These are phyloP conservation scores for Suillus brevipes DNA, from an alignment of 768 basidiomycete genomes.

Conservation along the genomic window DNA sequence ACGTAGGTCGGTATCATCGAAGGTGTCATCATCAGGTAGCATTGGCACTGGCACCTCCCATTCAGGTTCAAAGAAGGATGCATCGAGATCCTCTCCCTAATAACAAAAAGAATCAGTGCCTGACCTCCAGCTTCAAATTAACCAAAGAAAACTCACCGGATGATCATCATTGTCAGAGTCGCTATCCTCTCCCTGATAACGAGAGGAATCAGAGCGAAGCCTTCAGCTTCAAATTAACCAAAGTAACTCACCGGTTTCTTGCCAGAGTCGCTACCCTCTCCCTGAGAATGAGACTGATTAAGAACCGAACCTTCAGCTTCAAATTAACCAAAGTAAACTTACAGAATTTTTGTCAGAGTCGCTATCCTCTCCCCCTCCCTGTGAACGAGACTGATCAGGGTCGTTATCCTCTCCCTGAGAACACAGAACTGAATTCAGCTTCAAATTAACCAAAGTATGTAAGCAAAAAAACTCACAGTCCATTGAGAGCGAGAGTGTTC, in stretches of 20 bases:
- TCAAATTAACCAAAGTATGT: constrained; percentile 1
- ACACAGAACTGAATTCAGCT: not conserved
- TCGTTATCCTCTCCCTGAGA: not conserved
- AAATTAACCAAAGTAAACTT: not conserved
- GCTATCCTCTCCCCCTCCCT: not conserved
- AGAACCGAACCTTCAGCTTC: too few relatives aligned
- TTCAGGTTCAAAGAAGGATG: not conserved
- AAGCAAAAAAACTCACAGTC: not conserved
- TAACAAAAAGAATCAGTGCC: not conserved
- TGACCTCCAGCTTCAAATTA: not conserved
- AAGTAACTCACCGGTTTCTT: not conserved
- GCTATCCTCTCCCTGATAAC: not conserved
- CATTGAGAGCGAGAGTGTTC: too few relatives aligned
- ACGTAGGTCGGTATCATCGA: too few relatives aligned
- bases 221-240: not conserved
- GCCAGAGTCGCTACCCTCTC: not conserved
- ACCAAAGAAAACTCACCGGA: not conserved
- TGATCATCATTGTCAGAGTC: not conserved
- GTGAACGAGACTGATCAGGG: not conserved
- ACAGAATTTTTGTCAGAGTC: not conserved
- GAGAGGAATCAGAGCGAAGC: too few relatives aligned
- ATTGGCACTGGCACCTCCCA: not conserved
- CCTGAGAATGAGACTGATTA: not conserved
- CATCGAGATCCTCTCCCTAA: not conserved
- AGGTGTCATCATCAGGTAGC: too few relatives aligned